phyloP scores from a whole-genome alignment of 148 eudicot genomes.

The Silene conica region DNA sequence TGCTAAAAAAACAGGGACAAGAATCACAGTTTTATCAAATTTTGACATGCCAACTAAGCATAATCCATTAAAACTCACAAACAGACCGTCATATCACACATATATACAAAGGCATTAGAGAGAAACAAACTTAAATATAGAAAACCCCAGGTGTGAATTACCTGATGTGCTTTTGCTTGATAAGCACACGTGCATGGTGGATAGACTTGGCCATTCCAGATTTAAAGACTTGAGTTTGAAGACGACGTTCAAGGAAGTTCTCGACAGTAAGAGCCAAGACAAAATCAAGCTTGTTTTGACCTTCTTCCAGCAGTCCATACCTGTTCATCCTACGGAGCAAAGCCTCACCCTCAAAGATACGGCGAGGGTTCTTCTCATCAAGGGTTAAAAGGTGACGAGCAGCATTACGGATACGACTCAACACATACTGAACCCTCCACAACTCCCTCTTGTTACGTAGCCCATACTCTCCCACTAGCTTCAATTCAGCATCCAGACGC shows the following conservation, averaged over 20 bases:
- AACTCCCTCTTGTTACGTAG: conserved; percentile 63
- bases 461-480: conserved; percentile 65
- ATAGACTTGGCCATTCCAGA: conserved; percentile 71
- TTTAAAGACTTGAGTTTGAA: conserved; percentile 58
- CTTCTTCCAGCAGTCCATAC: conserved; percentile 53
- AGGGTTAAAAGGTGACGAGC: conserved; percentile 61
- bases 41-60: not conserved
- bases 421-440: conserved; percentile 59
- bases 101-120: not conserved
- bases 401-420: conserved; percentile 55
- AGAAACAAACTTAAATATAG: not conserved
- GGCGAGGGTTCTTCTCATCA: conserved; percentile 58
- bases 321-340: conserved; percentile 55
- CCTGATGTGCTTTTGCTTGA: conserved; percentile 67
- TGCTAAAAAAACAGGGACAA: too few species aligned
- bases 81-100: not conserved
- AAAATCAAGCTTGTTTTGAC: conserved; percentile 63
- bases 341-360: conserved; percentile 67
- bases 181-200: conserved; percentile 61
- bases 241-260: conserved; percentile 64
- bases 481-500: conserved; percentile 59
- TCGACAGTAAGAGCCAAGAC: conserved; percentile 63
- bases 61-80: too few species aligned
- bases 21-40: not conserved
- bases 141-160: conserved; percentile 1